These are phyloP conservation scores for Cytospora leucostoma DNA, from an alignment of 2,329 filamentous ascomycete genomes.

Conservation along the genomic window DNA sequence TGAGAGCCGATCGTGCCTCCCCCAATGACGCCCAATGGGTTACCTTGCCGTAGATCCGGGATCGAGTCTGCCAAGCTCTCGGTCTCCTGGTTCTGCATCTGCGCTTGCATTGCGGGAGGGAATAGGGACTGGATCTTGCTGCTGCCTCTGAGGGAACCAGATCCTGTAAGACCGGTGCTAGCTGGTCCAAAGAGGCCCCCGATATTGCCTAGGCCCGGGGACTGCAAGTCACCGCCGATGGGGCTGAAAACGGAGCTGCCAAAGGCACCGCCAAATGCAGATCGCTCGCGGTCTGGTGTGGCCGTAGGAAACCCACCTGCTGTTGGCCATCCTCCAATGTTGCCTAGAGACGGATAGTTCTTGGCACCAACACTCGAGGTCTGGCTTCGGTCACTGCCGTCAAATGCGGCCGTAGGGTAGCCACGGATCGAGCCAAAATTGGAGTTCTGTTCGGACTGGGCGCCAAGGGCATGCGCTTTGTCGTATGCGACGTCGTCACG, in stretches of 20 bases:
- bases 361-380: constrained; percentile 85
- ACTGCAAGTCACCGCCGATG: constrained; percentile 72
- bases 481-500: constrained; percentile 55
- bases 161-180: constrained; percentile 53
- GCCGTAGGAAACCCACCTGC: constrained; percentile 54
- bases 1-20: constrained; percentile 59
- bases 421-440: constrained; percentile 59
- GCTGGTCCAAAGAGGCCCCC: constrained; percentile 70
- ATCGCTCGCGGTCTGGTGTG: constrained; percentile 67
- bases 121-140: constrained; percentile 89
- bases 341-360: constrained; percentile 65
- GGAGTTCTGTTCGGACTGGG: constrained; percentile 43
- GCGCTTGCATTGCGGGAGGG: constrained; percentile 84
- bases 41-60: constrained; percentile 61
- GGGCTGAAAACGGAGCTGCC: constrained; percentile 80
- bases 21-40: constrained; percentile 68
- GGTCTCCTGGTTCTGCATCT: constrained; percentile 77
- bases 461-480: constrained; percentile 48
- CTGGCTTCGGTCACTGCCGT: constrained; percentile 86
- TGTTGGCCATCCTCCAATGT: constrained; percentile 63
- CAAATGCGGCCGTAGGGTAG: constrained; percentile 53
- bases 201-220: constrained; percentile 67
- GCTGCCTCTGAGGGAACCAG: constrained; percentile 70
- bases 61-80: constrained; percentile 58
- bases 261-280: constrained; percentile 61